Conservation (phyloP, 306 rosid species). For the Myrica gale region DNA sequence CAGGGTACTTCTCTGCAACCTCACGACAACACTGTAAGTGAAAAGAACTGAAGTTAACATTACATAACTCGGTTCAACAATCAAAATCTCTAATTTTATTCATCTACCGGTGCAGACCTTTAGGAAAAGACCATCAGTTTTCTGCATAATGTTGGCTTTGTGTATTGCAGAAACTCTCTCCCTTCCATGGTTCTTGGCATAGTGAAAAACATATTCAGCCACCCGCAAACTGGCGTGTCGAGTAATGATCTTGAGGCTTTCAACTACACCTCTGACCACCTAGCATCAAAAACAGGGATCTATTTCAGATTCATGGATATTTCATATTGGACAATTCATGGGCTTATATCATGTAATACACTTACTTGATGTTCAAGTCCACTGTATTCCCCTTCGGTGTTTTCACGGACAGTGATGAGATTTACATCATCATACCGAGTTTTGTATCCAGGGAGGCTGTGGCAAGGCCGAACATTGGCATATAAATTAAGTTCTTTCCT, state of each 20-base stretch:
- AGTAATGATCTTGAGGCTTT: constrained; percentile 95
- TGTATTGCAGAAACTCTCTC: constrained; percentile 96
- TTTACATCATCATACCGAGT: constrained; percentile 85
- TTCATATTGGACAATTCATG: constrained; percentile 12
- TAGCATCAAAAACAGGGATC: constrained; percentile 36
- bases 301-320: constrained; percentile 21
- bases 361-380: constrained; percentile 99
- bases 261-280: constrained; percentile 99
- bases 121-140: constrained; percentile 96
- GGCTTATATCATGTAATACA: constrained; percentile 4
- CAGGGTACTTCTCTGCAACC: constrained; percentile 97
- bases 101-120: constrained; percentile 33
- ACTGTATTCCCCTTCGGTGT: constrained; percentile 96
- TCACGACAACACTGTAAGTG: constrained; percentile 88
- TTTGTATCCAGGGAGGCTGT: constrained; percentile 92
- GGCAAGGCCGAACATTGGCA: constrained; percentile 96
- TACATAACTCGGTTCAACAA: constrained; percentile 11
- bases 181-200: constrained; percentile 92
- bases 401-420: constrained; percentile 95
- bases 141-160: constrained; percentile 99
- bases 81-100: neutral
- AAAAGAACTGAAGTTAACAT: constrained; percentile 23
- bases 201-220: constrained; percentile 97
- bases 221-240: constrained; percentile 98
- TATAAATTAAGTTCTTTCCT: constrained; percentile 94